A percentile compares a stretch with the other conserved stretches of the same genome.
Evolutionary conservation across 768 basidiomycete genomes (phyloP).

Genomic region (Termitomyces sp.): DNA sequence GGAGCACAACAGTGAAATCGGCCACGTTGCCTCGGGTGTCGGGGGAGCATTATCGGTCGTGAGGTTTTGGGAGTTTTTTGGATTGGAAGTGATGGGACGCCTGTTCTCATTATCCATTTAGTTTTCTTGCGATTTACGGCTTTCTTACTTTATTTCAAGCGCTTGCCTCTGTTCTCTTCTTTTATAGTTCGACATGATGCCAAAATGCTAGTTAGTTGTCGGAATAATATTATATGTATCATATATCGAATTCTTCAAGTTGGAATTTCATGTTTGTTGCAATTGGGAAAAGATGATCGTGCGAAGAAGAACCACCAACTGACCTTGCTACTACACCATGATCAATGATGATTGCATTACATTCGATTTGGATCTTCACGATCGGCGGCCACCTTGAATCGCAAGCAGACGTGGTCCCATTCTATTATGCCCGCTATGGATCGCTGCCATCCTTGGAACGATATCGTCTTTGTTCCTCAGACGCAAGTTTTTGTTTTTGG

Average conservation of each 20-base stretch:
- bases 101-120: background rate
- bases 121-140: background rate
- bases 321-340: no score
- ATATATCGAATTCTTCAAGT: background rate
- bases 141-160: background rate
- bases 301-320: background rate
- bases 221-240: constrained; percentile 13
- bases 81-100: background rate
- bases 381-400: no score
- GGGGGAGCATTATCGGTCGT: constrained; percentile 5
- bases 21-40: constrained; percentile 2
- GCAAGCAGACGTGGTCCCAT: no score
- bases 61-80: background rate
- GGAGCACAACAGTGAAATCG: no score
- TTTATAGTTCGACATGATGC: background rate
- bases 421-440: no score
- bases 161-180: background rate
- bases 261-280: background rate
- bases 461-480: no score
- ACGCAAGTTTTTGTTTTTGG: no score
- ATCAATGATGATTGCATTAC: no score
- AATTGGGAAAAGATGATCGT: background rate
- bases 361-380: no score
- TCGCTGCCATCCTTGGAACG: no score
- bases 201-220: constrained; percentile 11